Evolutionary conservation across 108 stramenopile genomes (phyloP).

Genomic region (Chaetoceros tenuissimus): DNA sequence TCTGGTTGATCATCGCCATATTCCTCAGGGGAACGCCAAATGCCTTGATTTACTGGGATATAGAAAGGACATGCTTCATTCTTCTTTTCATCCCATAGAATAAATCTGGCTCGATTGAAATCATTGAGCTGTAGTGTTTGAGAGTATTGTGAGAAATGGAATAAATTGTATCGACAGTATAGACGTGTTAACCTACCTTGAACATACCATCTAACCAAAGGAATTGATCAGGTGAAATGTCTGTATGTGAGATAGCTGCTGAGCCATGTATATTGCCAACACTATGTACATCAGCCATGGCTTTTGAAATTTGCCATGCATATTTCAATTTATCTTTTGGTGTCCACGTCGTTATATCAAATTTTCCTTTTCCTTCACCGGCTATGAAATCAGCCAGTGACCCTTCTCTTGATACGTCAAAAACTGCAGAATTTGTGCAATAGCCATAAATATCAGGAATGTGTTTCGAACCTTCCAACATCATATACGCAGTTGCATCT

Average conservation of each 20-base stretch:
- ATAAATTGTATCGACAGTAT: no score
- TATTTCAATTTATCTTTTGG: not conserved
- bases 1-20: conserved; percentile 6
- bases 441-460: conserved; percentile 69
- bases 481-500: conserved; percentile 75
- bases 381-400: not conserved
- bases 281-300: conserved; percentile 34
- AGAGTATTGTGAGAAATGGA: no score
- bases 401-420: conserved; percentile 49
- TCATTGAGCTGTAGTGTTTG: conserved; percentile 31
- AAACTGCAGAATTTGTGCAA: conserved; percentile 56
- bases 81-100: conserved; percentile 24
- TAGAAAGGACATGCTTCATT: conserved; percentile 10
- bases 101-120: conserved; percentile 69
- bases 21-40: conserved; percentile 22
- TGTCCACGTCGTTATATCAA: not conserved
- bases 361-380: not conserved
- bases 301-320: conserved; percentile 26
- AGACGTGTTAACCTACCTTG: conserved; percentile 47
- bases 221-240: conserved; percentile 12
- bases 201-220: conserved; percentile 24
- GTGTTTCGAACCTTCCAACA: conserved; percentile 39
- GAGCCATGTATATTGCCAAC: conserved; percentile 4
- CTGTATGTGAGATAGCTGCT: conserved; percentile 11
- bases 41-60: conserved; percentile 5